Conservation (phyloP, 352 stramenopile genomes). For the Thraustochytrium striatum region DNA sequence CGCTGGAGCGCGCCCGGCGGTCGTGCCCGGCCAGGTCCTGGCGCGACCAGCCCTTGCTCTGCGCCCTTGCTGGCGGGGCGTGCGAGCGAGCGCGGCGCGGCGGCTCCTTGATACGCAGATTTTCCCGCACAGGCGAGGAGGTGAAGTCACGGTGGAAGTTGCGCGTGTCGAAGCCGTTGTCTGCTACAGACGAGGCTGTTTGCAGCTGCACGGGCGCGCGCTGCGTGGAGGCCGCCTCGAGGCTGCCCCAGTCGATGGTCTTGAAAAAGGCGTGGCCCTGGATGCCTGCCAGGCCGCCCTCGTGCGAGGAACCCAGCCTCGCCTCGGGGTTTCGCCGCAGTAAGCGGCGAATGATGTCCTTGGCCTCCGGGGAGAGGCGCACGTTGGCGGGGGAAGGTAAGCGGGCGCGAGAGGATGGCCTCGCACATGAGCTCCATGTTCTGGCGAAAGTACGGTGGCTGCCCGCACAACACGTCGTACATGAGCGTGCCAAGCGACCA, state of each 20-base stretch:
- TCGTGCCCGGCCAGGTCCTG: too few species aligned
- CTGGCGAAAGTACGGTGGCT: conserved; percentile 69
- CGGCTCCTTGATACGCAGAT: background rate
- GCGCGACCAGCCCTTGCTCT: too few species aligned
- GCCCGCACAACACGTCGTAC: conserved; percentile 82
- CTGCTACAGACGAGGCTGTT: too few species aligned
- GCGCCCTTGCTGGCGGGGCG: too few species aligned
- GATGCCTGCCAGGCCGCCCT: background rate
- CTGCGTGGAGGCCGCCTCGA: too few species aligned
- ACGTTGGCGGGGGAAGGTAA: conserved; percentile 35
- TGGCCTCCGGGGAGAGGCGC: background rate
- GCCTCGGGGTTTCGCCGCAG: conserved; percentile 18
- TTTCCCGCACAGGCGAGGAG: background rate
- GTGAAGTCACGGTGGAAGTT: conserved; percentile 46
- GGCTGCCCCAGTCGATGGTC: background rate
- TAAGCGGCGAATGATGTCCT: conserved; percentile 40
- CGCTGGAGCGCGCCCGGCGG: too few species aligned
- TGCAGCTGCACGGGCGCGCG: too few species aligned
- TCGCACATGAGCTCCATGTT: conserved; percentile 46
- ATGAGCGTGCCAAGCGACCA: conserved; percentile 87
- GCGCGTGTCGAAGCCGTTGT: background rate
- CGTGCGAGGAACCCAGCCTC: conserved; percentile 11
- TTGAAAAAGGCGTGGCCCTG: background rate
- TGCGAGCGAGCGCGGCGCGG: too few species aligned
- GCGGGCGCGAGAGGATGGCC: conserved; percentile 19